Conservation (phyloP, 768 basidiomycete genomes). For the Coprinopsis strossmayeri region DNA sequence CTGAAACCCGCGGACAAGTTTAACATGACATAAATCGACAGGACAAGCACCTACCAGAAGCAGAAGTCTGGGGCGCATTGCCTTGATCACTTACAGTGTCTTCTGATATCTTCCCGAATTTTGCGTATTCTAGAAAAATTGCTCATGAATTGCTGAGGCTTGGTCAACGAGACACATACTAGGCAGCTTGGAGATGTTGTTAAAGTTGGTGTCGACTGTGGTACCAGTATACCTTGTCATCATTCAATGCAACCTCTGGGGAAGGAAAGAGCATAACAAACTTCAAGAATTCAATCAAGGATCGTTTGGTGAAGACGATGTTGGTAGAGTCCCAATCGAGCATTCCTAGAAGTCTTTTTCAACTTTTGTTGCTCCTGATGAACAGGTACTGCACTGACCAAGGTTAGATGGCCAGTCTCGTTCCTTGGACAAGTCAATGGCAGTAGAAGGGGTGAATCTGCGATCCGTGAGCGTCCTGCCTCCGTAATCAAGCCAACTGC, state of each 20-base stretch:
- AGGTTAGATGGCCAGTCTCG: slow-evolving; percentile 66
- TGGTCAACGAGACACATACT: slow-evolving; percentile 33
- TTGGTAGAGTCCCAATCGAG: slow-evolving; percentile 74
- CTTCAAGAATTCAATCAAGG: slow-evolving; percentile 74
- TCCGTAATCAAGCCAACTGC: too few relatives aligned
- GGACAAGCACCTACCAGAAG: too few relatives aligned
- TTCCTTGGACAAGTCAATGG: slow-evolving; percentile 59
- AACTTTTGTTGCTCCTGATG: too few relatives aligned
- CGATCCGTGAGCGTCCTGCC: slow-evolving; percentile 4
- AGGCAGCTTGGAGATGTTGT: slow-evolving; percentile 69
- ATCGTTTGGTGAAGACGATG: slow-evolving; percentile 76
- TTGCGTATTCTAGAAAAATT: slow-evolving; percentile 52
- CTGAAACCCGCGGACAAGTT: too few relatives aligned
- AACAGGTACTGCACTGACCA: too few relatives aligned
- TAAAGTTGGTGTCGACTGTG: slow-evolving; percentile 72
- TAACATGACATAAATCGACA: too few relatives aligned
- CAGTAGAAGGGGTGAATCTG: slow-evolving; percentile 54
- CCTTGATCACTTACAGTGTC: slow-evolving; percentile 1
- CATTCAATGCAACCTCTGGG: slow-evolving; percentile 4
- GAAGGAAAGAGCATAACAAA: slow-evolving; percentile 24
- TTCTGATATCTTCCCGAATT: slow-evolving; percentile 52
- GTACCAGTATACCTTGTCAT: slow-evolving; percentile 57
- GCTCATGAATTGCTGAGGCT: neutral
- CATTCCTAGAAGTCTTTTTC: slow-evolving; percentile 41
- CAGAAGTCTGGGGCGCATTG: neutral